Percentiles rank a stretch among this genome's conserved stretches.
phyloP scores from a whole-genome alignment of 2,329 filamentous ascomycete species.

The Emericellopsis cladophorae region DNA sequence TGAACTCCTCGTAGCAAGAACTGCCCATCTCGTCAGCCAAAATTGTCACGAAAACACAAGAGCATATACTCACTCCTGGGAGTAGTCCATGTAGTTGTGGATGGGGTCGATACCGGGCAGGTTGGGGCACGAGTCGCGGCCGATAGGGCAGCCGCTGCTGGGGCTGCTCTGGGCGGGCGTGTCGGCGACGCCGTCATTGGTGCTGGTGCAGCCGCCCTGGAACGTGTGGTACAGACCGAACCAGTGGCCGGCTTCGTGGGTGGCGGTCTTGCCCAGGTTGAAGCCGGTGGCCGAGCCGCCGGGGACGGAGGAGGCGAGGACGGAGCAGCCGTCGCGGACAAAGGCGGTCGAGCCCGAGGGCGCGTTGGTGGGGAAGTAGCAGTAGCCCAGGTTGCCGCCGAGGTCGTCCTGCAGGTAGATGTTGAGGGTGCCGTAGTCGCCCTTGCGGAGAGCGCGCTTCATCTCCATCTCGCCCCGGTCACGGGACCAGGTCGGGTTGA shows the following conservation, averaged over 20 bases:
- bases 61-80: slow-evolving; percentile 22
- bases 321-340: slow-evolving; percentile 24
- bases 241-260: slow-evolving; percentile 36
- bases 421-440: slow-evolving; percentile 28
- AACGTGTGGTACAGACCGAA: slow-evolving; percentile 35
- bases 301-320: slow-evolving; percentile 21
- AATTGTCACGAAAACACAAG: background rate
- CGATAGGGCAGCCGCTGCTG: slow-evolving; percentile 21
- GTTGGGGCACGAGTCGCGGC: slow-evolving; percentile 20
- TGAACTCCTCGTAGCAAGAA: slow-evolving; percentile 31
- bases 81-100: slow-evolving; percentile 27
- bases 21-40: slow-evolving; percentile 7
- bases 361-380: slow-evolving; percentile 28
- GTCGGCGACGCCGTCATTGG: slow-evolving; percentile 25
- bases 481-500: slow-evolving; percentile 15
- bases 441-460: slow-evolving; percentile 30
- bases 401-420: slow-evolving; percentile 25
- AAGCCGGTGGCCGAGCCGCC: slow-evolving; percentile 14
- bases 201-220: slow-evolving; percentile 22
- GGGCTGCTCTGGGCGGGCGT: slow-evolving; percentile 22
- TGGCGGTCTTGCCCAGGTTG: slow-evolving; percentile 16
- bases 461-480: slow-evolving; percentile 21
- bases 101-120: slow-evolving; percentile 19
- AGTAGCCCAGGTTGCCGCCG: slow-evolving; percentile 27
- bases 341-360: slow-evolving; percentile 16